Percentiles rank a stretch among this genome's conserved stretches.
Conservation (phyloP, 2,329 filamentous ascomycete species). For the Microdochium bolleyi region DNA sequence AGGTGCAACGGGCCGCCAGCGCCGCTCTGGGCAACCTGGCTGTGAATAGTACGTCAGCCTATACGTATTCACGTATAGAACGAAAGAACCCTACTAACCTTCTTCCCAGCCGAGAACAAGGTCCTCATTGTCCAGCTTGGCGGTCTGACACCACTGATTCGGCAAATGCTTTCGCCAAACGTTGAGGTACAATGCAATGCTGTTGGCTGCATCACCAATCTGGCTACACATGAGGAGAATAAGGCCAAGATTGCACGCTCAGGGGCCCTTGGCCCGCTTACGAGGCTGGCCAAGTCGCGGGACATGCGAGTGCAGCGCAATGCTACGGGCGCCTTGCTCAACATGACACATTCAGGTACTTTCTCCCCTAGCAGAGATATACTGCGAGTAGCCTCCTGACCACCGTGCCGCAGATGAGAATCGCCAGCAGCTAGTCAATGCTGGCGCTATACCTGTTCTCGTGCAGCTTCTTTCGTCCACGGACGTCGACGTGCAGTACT, state of each 20-base stretch:
- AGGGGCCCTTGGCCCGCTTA: constrained; percentile 84
- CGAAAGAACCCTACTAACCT: constrained; percentile 20
- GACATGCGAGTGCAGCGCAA: constrained; percentile 98
- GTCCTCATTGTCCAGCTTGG: constrained; percentile 90
- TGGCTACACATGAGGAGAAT: constrained; percentile 97
- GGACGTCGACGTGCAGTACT: constrained; percentile 98
- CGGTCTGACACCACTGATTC: constrained; percentile 83
- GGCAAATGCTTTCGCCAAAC: constrained; percentile 96
- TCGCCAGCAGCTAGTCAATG: constrained; percentile 92
- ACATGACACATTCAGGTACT: constrained; percentile 98
- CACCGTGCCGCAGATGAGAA: constrained; percentile 67
- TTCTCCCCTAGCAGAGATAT: constrained; percentile 2
- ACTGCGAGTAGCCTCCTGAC: not conserved
- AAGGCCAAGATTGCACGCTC: constrained; percentile 98
- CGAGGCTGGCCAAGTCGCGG: constrained; percentile 87
- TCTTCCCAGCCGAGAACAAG: constrained; percentile 82
- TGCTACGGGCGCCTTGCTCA: constrained; percentile 88
- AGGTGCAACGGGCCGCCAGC: constrained; percentile 93
- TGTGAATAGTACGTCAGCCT: constrained; percentile 71
- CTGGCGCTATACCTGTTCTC: constrained; percentile 93
- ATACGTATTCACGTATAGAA: not conserved
- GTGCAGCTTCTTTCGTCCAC: constrained; percentile 88
- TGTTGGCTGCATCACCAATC: constrained; percentile 95
- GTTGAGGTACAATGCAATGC: constrained; percentile 99
- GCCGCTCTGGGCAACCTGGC: constrained; percentile 92